These are phyloP conservation scores for Chernovozyma sophiae-reginae DNA, from an alignment of 1,139 yeast genomes.

Conservation along the genomic window DNA sequence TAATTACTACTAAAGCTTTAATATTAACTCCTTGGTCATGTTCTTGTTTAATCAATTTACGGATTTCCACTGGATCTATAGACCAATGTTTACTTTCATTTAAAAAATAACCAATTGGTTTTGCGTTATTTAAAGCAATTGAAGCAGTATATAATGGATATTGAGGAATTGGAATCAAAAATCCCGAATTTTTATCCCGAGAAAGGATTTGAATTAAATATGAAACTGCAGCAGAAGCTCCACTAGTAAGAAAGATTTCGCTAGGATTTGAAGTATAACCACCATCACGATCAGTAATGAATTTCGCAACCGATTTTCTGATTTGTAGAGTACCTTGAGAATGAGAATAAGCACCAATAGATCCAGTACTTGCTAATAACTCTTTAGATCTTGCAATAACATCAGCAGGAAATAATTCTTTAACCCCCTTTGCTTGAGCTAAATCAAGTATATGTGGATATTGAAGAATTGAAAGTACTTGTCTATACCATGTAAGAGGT, in stretches of 20 bases:
- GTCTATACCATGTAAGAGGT: constrained; percentile 93
- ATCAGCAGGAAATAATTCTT: constrained; percentile 56
- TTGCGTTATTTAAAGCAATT: constrained; percentile 74
- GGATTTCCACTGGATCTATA: constrained; percentile 66
- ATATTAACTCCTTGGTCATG: constrained; percentile 55
- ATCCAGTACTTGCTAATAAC: constrained; percentile 61
- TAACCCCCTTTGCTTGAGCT: constrained; percentile 20
- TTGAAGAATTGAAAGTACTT: constrained; percentile 80
- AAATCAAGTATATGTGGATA: constrained; percentile 62
- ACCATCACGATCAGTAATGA: constrained; percentile 61
- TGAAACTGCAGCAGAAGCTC: constrained; percentile 90
- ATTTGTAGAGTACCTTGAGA: constrained; percentile 80
- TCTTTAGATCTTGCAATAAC: constrained; percentile 65
- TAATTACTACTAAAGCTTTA: constrained; percentile 84
- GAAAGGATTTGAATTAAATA: constrained; percentile 70
- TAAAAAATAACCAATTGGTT: constrained; percentile 82
- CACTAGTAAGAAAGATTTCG: constrained; percentile 79
- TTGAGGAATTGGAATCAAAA: constrained; percentile 94
- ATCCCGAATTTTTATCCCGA: constrained; percentile 66
- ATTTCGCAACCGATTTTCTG: constrained; percentile 75
- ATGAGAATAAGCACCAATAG: constrained; percentile 91
- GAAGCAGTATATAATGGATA: constrained; percentile 95
- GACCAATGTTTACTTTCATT: constrained; percentile 84
- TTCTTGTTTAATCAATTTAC: constrained; percentile 50
- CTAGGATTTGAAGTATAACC: constrained; percentile 55